These are phyloP conservation scores for Byssoonygena ceratinophila DNA, from an alignment of 2,329 filamentous ascomycete species.

Conservation along the genomic window DNA sequence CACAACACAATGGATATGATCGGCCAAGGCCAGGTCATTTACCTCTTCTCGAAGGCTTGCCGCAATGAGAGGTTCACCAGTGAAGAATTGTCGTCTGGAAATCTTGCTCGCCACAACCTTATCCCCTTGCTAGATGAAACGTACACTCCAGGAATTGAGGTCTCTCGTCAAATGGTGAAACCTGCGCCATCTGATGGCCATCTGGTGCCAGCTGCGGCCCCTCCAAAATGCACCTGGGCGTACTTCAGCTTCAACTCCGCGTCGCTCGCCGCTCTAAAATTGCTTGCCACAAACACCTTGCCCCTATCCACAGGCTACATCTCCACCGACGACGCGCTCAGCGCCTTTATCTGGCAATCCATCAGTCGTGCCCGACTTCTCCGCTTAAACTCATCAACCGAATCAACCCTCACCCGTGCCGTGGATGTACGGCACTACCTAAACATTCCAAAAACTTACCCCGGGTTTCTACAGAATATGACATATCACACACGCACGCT, in stretches of 20 bases:
- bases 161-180: slow-evolving; percentile 29
- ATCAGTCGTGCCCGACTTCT: slow-evolving; percentile 34
- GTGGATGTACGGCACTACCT: slow-evolving; percentile 41
- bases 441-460: slow-evolving; percentile 36
- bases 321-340: slow-evolving; percentile 47
- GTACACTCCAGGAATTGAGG: slow-evolving; percentile 17
- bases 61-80: slow-evolving; percentile 35
- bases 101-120: slow-evolving; percentile 32
- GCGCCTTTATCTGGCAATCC: slow-evolving; percentile 43
- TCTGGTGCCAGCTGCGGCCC: slow-evolving; percentile 9
- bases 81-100: slow-evolving; percentile 38
- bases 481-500: slow-evolving; percentile 31
- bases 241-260: slow-evolving; percentile 37
- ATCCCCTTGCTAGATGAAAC: not conserved
- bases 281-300: slow-evolving; percentile 23
- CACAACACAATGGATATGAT: slow-evolving; percentile 45
- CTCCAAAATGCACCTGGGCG: slow-evolving; percentile 33
- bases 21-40: slow-evolving; percentile 40
- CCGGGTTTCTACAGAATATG: slow-evolving; percentile 42
- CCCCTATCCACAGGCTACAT: slow-evolving; percentile 28
- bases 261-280: slow-evolving; percentile 36
- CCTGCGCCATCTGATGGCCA: slow-evolving; percentile 7
- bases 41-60: slow-evolving; percentile 43
- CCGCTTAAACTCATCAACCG: slow-evolving; percentile 22
- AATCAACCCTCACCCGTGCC: slow-evolving; percentile 38